These are phyloP conservation scores for Sclerotinia minor DNA, from an alignment of 2,329 filamentous ascomycete species.

Conservation along the genomic window DNA sequence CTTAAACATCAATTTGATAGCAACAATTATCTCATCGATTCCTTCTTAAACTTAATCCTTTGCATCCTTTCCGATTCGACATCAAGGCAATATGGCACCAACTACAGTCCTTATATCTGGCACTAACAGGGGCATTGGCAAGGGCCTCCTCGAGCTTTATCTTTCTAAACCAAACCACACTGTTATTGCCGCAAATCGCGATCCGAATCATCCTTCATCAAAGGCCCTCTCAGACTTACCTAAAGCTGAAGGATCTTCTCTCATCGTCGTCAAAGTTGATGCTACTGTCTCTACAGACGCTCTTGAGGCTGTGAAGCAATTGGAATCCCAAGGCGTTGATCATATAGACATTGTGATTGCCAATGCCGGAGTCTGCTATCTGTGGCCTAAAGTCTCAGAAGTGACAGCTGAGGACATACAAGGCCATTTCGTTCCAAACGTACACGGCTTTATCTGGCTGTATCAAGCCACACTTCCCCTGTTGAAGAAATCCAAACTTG, in stretches of 20 bases:
- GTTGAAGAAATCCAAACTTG: background rate
- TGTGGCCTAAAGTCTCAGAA: background rate
- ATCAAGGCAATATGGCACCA: background rate
- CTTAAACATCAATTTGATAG: background rate
- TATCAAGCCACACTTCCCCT: background rate
- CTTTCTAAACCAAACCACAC: slow-evolving; percentile 43
- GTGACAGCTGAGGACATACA: background rate
- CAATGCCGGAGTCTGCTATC: slow-evolving; percentile 47
- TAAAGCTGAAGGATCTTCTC: slow-evolving; percentile 34
- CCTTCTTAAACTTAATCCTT: background rate
- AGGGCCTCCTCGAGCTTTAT: slow-evolving; percentile 41
- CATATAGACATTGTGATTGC: slow-evolving; percentile 45
- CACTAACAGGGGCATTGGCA: slow-evolving; percentile 37
- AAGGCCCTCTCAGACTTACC: slow-evolving; percentile 38
- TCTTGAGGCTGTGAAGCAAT: slow-evolving; percentile 40
- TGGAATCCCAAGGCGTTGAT: slow-evolving; percentile 29
- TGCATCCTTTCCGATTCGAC: background rate
- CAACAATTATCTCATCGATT: background rate
- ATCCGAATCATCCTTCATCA: slow-evolving; percentile 33
- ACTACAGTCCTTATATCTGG: slow-evolving; percentile 29
- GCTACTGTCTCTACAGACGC: slow-evolving; percentile 43
- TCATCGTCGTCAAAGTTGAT: slow-evolving; percentile 50
- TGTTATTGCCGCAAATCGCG: slow-evolving; percentile 45
- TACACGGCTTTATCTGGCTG: background rate
- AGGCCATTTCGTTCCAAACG: background rate